These are phyloP conservation scores for Colletotrichum agaves DNA, from an alignment of 2,329 filamentous ascomycete species.

Conservation along the genomic window DNA sequence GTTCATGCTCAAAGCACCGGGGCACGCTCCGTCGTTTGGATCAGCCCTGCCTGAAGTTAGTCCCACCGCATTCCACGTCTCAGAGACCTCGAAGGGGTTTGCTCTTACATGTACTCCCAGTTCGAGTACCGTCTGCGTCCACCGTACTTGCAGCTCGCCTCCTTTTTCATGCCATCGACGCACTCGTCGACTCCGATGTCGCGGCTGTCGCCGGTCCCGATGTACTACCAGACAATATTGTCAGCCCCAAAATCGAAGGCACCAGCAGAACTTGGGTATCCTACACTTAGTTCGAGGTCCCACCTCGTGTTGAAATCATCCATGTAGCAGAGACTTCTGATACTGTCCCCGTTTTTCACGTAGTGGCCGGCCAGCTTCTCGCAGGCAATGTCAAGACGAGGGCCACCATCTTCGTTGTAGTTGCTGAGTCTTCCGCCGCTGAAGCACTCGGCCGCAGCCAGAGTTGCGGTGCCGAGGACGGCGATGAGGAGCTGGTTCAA, in stretches of 20 bases:
- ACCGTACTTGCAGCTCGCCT: neutral
- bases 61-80: neutral
- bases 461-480: neutral
- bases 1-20: neutral
- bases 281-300: neutral
- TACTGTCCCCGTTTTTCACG: neutral
- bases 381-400: neutral
- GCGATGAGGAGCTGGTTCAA: neutral
- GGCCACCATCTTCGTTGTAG: neutral
- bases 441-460: neutral
- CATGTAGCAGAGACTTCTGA: neutral
- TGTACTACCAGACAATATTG: neutral
- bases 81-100: neutral
- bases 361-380: neutral
- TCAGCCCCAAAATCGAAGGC: neutral
- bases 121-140: neutral
- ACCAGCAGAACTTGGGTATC: neutral
- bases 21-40: neutral
- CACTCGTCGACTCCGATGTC: neutral
- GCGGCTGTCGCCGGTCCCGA: neutral
- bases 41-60: neutral
- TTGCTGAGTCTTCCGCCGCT: neutral
- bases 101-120: conserved; percentile 1
- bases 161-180: neutral
- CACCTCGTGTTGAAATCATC: neutral